Percentiles rank a stretch among this genome's conserved stretches.
These are phyloP conservation scores for Hypoxylon rubiginosum DNA, from an alignment of 2,329 filamentous ascomycete species.

Conservation along the genomic window DNA sequence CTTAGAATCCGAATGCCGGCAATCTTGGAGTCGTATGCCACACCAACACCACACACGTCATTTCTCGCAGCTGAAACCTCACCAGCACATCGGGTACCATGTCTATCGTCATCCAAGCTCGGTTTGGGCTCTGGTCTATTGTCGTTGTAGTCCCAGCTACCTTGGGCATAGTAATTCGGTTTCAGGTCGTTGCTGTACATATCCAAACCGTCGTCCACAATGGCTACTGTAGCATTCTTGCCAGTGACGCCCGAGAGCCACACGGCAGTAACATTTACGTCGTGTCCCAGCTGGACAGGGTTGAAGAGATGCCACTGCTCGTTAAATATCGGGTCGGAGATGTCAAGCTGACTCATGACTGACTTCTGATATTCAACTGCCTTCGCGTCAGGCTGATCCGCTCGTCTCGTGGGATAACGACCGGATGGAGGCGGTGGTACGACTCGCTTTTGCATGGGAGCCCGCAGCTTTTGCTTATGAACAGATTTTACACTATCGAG, in stretches of 20 bases:
- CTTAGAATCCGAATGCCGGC: constrained; percentile 94
- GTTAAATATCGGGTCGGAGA: constrained; percentile 89
- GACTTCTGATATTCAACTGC: constrained; percentile 70
- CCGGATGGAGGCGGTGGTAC: constrained; percentile 57
- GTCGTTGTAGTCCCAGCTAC: constrained; percentile 98
- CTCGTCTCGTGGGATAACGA: constrained; percentile 43
- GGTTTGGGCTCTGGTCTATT: constrained; percentile 82
- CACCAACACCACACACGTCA: constrained; percentile 93
- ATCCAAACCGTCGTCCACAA: constrained; percentile 95
- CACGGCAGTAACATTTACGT: constrained; percentile 94
- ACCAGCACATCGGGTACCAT: constrained; percentile 94
- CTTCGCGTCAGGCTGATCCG: constrained; percentile 51
- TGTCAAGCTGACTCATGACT: constrained; percentile 76
- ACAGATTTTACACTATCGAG: constrained; percentile 83
- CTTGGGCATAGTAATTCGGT: constrained; percentile 91
- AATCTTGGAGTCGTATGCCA: constrained; percentile 92
- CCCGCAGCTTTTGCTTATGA: constrained; percentile 75
- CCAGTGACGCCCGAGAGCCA: constrained; percentile 94
- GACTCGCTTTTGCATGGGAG: constrained; percentile 67
- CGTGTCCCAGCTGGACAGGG: constrained; percentile 82
- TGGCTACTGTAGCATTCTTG: constrained; percentile 88
- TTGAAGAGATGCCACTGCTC: constrained; percentile 98
- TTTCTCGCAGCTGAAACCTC: constrained; percentile 95
- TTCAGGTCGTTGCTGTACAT: constrained; percentile 95
- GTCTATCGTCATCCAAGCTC: constrained; percentile 84